phyloP scores from a whole-genome alignment of 225 moss, liverwort and hornwort species.

The Thuidium tamariscinum region DNA sequence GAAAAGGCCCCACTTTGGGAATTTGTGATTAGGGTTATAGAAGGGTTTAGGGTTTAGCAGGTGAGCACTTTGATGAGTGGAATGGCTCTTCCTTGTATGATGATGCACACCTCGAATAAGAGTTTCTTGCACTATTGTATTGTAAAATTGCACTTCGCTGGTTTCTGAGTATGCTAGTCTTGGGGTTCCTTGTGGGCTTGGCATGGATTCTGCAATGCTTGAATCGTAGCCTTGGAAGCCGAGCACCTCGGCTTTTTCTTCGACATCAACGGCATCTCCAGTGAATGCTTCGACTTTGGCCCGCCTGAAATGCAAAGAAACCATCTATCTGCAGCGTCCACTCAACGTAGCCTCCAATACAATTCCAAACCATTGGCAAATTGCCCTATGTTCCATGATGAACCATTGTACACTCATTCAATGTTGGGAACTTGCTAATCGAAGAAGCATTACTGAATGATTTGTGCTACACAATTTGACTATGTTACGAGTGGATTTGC shows the following conservation, averaged over 20 bases:
- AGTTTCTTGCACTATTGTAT: neutral
- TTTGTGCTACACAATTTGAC: neutral
- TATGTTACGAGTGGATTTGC: neutral
- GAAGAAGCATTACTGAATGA: too few species aligned
- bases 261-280: neutral
- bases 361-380: neutral
- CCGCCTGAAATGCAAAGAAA: neutral
- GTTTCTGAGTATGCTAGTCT: neutral
- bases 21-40: neutral
- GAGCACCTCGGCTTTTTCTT: neutral
- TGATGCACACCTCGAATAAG: neutral
- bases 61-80: neutral
- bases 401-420: neutral
- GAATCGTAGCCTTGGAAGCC: neutral
- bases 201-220: neutral
- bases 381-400: neutral
- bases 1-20: too few species aligned
- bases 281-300: too few species aligned
- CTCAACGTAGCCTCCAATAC: neutral
- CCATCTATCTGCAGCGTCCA: neutral
- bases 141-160: neutral
- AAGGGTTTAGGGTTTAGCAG: neutral
- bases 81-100: neutral
- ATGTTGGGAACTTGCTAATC: neutral
- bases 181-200: neutral